Evolutionary conservation across 2,329 filamentous ascomycete genomes (phyloP).

Genomic region (Geosmithia flava): DNA sequence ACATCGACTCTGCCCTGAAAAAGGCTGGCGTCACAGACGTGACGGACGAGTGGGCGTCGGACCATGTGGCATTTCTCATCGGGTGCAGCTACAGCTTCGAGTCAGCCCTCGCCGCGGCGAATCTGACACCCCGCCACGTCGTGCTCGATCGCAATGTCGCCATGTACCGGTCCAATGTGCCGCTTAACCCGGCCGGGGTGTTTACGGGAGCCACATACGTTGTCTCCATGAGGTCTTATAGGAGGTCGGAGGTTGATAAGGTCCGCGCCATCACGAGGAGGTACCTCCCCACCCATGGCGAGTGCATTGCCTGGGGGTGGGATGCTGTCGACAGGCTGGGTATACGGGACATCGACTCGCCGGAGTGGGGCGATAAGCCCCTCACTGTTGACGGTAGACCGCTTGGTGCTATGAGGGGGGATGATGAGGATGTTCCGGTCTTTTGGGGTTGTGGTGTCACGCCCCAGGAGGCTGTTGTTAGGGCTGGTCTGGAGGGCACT

Average conservation of each 20-base stretch:
- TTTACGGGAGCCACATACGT: slow-evolving; percentile 43
- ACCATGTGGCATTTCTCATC: slow-evolving; percentile 50
- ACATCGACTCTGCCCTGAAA: slow-evolving; percentile 30
- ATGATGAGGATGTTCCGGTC: slow-evolving; percentile 34
- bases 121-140: slow-evolving; percentile 38
- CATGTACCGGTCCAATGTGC: slow-evolving; percentile 48
- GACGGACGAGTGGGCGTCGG: slow-evolving; percentile 35
- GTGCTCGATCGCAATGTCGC: slow-evolving; percentile 36
- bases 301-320: slow-evolving; percentile 55
- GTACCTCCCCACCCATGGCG: slow-evolving; percentile 47
- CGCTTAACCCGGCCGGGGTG: slow-evolving; percentile 42
- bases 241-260: slow-evolving; percentile 28
- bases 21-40: slow-evolving; percentile 29
- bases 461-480: slow-evolving; percentile 51
- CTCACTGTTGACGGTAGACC: slow-evolving; percentile 25
- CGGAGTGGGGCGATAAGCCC: slow-evolving; percentile 44
- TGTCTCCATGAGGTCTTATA: slow-evolving; percentile 53
- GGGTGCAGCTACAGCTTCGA: slow-evolving; percentile 56
- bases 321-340: slow-evolving; percentile 37
- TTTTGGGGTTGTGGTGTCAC: slow-evolving; percentile 58
- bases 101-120: slow-evolving; percentile 34
- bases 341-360: slow-evolving; percentile 35
- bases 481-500: slow-evolving; percentile 36
- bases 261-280: slow-evolving; percentile 42
- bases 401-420: slow-evolving; percentile 15